A percentile compares a stretch with the other conserved stretches of the same genome.
Evolutionary conservation across 129 eudicot species (phyloP).

Genomic region (Flaveria linearis): DNA sequence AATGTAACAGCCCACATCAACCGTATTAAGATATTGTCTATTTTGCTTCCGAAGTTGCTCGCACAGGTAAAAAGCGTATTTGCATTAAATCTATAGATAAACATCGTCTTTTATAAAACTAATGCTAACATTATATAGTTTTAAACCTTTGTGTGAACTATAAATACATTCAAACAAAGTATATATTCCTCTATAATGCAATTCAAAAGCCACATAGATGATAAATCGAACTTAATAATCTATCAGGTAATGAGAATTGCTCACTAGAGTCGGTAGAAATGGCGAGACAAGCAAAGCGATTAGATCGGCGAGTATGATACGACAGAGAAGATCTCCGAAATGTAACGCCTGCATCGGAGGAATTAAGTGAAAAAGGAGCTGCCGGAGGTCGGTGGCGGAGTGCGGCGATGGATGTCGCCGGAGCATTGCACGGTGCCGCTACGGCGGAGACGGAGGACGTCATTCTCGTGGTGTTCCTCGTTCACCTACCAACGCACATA

Average conservation of each 20-base stretch:
- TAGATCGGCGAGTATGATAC: slow-evolving; percentile 34
- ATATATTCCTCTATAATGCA: background rate
- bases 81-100: background rate
- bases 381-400: slow-evolving; percentile 48
- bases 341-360: slow-evolving; percentile 36
- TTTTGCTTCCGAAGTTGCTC: too few species aligned
- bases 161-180: background rate
- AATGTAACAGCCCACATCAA: background rate
- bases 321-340: slow-evolving; percentile 41
- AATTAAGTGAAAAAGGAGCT: slow-evolving; percentile 44
- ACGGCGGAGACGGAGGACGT: slow-evolving; percentile 49
- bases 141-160: background rate
- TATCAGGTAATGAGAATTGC: background rate
- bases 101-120: background rate
- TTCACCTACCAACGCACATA: background rate
- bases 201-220: background rate
- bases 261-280: slow-evolving; percentile 53
- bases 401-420: slow-evolving; percentile 46
- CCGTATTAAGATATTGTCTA: too few species aligned
- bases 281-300: slow-evolving; percentile 56
- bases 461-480: slow-evolving; percentile 36
- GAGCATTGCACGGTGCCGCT: slow-evolving; percentile 43
- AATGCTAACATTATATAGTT: background rate
- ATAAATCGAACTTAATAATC: background rate
- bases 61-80: too few species aligned